Evolutionary conservation across 495 filamentous ascomycete species (phyloP).

Genomic region (Trypethelium eluteriae): DNA sequence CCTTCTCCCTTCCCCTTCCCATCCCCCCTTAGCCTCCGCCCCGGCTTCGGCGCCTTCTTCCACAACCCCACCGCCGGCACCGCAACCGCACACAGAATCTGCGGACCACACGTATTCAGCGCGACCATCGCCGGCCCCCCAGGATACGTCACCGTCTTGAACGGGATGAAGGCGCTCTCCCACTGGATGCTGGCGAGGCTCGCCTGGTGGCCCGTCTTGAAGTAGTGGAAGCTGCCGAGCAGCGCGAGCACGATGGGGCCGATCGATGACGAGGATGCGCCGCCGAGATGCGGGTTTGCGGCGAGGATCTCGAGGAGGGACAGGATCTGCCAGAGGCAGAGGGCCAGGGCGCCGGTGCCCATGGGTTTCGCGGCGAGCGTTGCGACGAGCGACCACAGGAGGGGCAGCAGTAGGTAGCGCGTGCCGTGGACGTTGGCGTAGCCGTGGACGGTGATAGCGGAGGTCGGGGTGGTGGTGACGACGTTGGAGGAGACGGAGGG

Average conservation of each 20-base stretch:
- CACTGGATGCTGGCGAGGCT: slow-evolving; percentile 84
- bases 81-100: slow-evolving; percentile 69
- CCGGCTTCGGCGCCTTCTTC: slow-evolving; percentile 60
- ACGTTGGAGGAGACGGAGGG: slow-evolving; percentile 16
- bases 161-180: slow-evolving; percentile 91
- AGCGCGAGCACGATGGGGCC: slow-evolving; percentile 78
- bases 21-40: slow-evolving; percentile 70
- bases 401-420: slow-evolving; percentile 76
- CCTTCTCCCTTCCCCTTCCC: slow-evolving; percentile 19
- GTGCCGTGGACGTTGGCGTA: slow-evolving; percentile 89
- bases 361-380: slow-evolving; percentile 88
- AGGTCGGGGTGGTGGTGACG: slow-evolving; percentile 36
- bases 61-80: slow-evolving; percentile 79
- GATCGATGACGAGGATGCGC: slow-evolving; percentile 52
- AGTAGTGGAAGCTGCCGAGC: slow-evolving; percentile 86
- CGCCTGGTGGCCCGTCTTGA: slow-evolving; percentile 97
- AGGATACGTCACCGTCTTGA: slow-evolving; percentile 75
- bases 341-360: slow-evolving; percentile 73
- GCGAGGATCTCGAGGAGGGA: slow-evolving; percentile 83
- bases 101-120: slow-evolving; percentile 81
- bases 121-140: slow-evolving; percentile 76
- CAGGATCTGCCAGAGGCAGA: slow-evolving; percentile 78
- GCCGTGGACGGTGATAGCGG: slow-evolving; percentile 69
- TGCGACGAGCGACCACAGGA: slow-evolving; percentile 66
- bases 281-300: slow-evolving; percentile 50